Conservation (phyloP, 2,329 filamentous ascomycete species). For the Sporothrix inflata region DNA sequence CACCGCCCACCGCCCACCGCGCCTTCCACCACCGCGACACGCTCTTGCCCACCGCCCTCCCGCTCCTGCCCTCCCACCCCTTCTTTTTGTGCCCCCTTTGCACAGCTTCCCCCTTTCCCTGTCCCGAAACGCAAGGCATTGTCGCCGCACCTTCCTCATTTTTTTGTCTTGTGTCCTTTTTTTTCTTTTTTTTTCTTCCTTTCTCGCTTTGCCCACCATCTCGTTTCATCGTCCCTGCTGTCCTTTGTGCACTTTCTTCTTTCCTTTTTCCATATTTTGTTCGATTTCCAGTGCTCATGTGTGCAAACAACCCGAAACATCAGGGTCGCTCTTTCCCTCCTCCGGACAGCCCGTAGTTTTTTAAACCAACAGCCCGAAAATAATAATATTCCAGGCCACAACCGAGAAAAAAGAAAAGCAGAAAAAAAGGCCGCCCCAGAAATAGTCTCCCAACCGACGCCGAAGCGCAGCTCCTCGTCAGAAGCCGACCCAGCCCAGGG, state of each 20-base stretch:
- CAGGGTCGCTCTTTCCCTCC: conserved; percentile 6
- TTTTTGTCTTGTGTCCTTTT: neutral
- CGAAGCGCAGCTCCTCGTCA: conserved; percentile 1
- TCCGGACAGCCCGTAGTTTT: neutral
- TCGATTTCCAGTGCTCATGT: neutral
- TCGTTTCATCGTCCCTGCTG: neutral
- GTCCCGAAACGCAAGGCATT: conserved; percentile 15
- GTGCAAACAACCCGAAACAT: conserved; percentile 5
- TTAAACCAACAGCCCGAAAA: neutral
- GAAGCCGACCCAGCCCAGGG: conserved; percentile 3
- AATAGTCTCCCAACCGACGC: conserved; percentile 27
- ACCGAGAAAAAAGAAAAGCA: neutral
- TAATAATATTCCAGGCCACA: neutral
- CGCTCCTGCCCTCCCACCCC: conserved; percentile 17
- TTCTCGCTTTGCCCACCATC: neutral
- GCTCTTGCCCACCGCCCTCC: conserved; percentile 24
- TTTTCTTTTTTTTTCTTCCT: neutral
- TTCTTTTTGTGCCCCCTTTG: conserved; percentile 17
- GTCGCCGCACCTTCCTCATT: conserved; percentile 3
- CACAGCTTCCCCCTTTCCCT: conserved; percentile 14
- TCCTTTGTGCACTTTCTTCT: neutral
- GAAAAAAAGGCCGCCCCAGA: conserved; percentile 6
- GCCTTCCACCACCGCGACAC: conserved; percentile 29
- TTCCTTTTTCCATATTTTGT: neutral
- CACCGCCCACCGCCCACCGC: conserved; percentile 33